These are phyloP conservation scores for Acrocalymma vagum DNA, from an alignment of 2,329 filamentous ascomycete genomes.

Conservation along the genomic window DNA sequence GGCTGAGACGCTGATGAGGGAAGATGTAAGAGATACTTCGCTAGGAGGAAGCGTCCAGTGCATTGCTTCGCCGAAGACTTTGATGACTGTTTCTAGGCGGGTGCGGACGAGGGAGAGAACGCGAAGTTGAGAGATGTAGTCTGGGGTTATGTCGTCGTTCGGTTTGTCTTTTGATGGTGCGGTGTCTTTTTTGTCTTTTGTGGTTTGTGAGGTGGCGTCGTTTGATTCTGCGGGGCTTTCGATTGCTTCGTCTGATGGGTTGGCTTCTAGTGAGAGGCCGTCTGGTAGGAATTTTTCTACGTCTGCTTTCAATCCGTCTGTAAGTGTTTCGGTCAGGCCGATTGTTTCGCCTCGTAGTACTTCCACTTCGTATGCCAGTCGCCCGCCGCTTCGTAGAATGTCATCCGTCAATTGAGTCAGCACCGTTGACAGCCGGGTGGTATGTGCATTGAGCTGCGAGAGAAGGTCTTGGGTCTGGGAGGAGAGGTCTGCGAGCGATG, in stretches of 20 bases:
- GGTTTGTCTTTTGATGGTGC: not conserved
- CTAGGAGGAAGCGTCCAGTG: constrained; percentile 92
- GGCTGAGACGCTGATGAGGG: constrained; percentile 88
- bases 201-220: constrained; percentile 5
- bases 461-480: constrained; percentile 84
- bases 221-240: constrained; percentile 9
- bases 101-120: constrained; percentile 82
- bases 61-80: constrained; percentile 94
- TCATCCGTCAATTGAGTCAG: constrained; percentile 94
- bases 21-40: constrained; percentile 82
- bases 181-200: not conserved
- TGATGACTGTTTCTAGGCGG: constrained; percentile 88
- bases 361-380: constrained; percentile 94
- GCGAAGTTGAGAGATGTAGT: constrained; percentile 78
- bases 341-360: constrained; percentile 87
- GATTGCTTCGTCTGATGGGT: constrained; percentile 5
- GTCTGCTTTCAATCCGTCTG: constrained; percentile 75
- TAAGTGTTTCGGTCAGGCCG: constrained; percentile 79
- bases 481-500: constrained; percentile 78
- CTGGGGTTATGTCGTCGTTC: constrained; percentile 25
- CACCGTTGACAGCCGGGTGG: constrained; percentile 79
- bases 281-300: constrained; percentile 75
- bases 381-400: constrained; percentile 86
- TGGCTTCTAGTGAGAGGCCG: constrained; percentile 33
- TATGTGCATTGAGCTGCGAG: constrained; percentile 88